Evolutionary conservation across 495 filamentous ascomycete genomes (phyloP).

Genomic region (Lasiosphaeria ovina): DNA sequence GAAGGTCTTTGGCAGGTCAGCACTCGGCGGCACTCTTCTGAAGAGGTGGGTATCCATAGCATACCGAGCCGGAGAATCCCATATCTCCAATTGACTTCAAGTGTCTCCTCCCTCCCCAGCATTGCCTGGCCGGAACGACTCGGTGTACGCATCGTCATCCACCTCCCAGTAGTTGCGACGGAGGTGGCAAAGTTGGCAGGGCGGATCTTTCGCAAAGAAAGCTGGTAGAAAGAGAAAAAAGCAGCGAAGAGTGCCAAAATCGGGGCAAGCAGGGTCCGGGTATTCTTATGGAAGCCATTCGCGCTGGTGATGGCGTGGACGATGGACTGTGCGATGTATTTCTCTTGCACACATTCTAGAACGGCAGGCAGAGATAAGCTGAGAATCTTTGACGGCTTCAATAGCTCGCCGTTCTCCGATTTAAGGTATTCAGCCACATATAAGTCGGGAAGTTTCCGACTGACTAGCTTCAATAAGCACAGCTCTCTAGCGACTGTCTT

Average conservation of each 20-base stretch:
- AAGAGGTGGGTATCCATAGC: not conserved
- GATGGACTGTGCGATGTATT: constrained; percentile 33
- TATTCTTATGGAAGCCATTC: constrained; percentile 16
- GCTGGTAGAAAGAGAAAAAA: constrained; percentile 40
- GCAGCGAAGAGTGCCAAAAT: constrained; percentile 32
- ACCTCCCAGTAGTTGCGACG: constrained; percentile 31
- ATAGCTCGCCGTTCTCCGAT: too few relatives aligned
- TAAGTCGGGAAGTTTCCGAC: too few relatives aligned
- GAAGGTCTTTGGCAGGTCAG: constrained; percentile 49
- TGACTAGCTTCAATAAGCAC: too few relatives aligned
- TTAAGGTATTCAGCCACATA: too few relatives aligned
- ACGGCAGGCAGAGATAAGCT: not conserved
- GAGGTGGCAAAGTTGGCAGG: constrained; percentile 37
- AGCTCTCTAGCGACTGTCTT: too few relatives aligned
- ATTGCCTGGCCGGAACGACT: constrained; percentile 24
- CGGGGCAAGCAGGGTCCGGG: constrained; percentile 17
- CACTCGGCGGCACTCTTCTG: not conserved
- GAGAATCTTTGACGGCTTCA: too few relatives aligned
- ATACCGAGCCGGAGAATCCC: constrained; percentile 36
- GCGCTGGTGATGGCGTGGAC: constrained; percentile 36
- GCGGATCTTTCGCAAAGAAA: constrained; percentile 36
- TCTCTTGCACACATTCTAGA: constrained; percentile 28
- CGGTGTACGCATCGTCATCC: constrained; percentile 24
- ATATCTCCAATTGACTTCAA: constrained; percentile 37
- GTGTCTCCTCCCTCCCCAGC: constrained; percentile 16